Evolutionary conservation across 306 rosid genomes (phyloP).

Genomic region (Vicia faba): DNA sequence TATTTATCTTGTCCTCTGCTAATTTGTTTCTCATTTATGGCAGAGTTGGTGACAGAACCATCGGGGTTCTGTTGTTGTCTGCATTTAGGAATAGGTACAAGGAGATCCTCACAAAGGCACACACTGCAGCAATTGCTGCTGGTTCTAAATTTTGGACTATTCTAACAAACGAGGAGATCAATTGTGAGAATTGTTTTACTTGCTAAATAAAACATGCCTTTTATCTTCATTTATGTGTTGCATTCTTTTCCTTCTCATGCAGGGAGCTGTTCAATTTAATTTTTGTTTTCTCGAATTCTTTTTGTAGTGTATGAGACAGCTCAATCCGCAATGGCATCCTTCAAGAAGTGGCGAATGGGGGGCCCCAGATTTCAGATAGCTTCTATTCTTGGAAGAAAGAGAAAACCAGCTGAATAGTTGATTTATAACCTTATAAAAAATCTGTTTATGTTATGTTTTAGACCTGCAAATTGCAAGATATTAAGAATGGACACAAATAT

Average conservation of each 20-base stretch:
- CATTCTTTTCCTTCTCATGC: constrained; percentile 15
- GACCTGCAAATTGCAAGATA: constrained; percentile 22
- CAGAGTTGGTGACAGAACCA: constrained; percentile 81
- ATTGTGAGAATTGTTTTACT: constrained; percentile 54
- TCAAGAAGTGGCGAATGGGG: constrained; percentile 90
- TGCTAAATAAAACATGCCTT: constrained; percentile 19
- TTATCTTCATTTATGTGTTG: constrained; percentile 21
- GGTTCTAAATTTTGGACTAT: constrained; percentile 68
- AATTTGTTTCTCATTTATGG: constrained; percentile 35
- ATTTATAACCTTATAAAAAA: constrained; percentile 25
- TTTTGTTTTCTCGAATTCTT: constrained; percentile 24
- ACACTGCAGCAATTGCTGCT: constrained; percentile 62
- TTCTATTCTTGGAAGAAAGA: constrained; percentile 76
- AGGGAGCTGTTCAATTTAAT: constrained; percentile 11
- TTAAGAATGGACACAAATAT: constrained; percentile 6
- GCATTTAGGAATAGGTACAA: constrained; percentile 89
- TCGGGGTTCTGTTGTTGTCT: constrained; percentile 80
- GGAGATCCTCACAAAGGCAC: constrained; percentile 92
- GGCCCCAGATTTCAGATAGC: constrained; percentile 91
- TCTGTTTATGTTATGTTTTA: constrained; percentile 20
- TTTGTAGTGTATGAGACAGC: constrained; percentile 86
- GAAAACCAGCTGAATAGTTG: constrained; percentile 63
- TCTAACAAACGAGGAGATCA: constrained; percentile 81
- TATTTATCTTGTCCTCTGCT: constrained; percentile 1
- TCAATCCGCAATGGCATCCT: constrained; percentile 87